Evolutionary conservation across 305 asterid species (phyloP).

Genomic region (Fraxinus ornus): DNA sequence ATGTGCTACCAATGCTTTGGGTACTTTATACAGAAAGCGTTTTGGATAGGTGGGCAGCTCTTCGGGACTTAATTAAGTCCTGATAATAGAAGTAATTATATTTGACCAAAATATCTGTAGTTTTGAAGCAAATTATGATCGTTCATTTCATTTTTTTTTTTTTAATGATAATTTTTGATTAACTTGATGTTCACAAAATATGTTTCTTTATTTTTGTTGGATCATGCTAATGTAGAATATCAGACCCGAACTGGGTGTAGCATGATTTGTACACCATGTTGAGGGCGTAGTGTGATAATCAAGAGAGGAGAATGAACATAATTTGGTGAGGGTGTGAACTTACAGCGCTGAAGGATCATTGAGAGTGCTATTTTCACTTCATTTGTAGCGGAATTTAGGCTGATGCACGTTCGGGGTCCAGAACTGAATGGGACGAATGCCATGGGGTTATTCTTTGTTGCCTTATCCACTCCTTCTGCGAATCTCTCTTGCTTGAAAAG

Average conservation of each 20-base stretch:
- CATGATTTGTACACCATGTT: slow-evolving; percentile 43
- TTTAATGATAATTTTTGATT: background rate
- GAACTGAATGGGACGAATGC: slow-evolving; percentile 53
- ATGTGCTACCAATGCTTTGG: background rate
- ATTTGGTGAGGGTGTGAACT: slow-evolving; percentile 41
- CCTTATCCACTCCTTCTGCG: slow-evolving; percentile 50
- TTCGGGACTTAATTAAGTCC: background rate
- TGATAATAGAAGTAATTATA: background rate
- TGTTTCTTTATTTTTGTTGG: background rate
- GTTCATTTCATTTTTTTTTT: background rate
- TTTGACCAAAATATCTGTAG: background rate
- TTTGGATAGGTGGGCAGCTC: background rate
- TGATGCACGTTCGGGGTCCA: slow-evolving; percentile 54
- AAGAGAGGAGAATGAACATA: slow-evolving; percentile 45
- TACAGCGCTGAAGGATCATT: slow-evolving; percentile 53
- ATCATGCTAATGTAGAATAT: background rate
- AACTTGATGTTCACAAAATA: background rate
- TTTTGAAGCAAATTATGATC: background rate
- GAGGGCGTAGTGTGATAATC: slow-evolving; percentile 40
- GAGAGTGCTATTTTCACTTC: slow-evolving; percentile 52
- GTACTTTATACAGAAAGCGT: background rate
- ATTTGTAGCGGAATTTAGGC: slow-evolving; percentile 45
- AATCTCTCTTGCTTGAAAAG: slow-evolving; percentile 57
- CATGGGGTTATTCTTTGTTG: slow-evolving; percentile 38
- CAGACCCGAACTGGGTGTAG: slow-evolving; percentile 26